phyloP scores from a whole-genome alignment of 108 stramenopile genomes.

The Stephanodiscus minutulus region DNA sequence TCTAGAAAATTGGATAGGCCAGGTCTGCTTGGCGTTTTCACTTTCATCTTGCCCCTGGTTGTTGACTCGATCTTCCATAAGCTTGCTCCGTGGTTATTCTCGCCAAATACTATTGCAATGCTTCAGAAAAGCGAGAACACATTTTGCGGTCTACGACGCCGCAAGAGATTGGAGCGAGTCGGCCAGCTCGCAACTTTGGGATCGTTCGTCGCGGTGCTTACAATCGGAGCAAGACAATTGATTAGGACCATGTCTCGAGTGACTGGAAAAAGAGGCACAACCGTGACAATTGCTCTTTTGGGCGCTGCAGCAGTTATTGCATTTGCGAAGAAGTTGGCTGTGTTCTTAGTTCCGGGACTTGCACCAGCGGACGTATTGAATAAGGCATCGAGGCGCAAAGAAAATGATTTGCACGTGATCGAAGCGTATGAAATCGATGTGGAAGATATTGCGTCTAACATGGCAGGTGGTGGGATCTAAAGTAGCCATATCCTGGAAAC shows the following conservation, averaged over 20 bases:
- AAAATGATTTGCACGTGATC: not conserved
- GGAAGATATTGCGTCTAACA: not conserved
- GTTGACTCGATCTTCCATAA: slow-evolving; percentile 83
- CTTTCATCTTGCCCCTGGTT: slow-evolving; percentile 87
- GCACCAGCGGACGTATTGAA: slow-evolving; percentile 63
- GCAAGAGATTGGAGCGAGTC: slow-evolving; percentile 68
- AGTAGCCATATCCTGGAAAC: no score
- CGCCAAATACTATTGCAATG: slow-evolving; percentile 83
- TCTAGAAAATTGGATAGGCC: slow-evolving; percentile 83
- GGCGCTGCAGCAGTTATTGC: slow-evolving; percentile 13
- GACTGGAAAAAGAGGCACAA: slow-evolving; percentile 38
- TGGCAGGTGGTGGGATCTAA: not conserved
- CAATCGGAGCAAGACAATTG: slow-evolving; percentile 7
- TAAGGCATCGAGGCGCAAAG: slow-evolving; percentile 22
- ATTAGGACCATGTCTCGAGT: slow-evolving; percentile 37
- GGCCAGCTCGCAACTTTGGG: slow-evolving; percentile 54
- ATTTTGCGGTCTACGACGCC: slow-evolving; percentile 50
- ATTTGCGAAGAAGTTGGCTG: slow-evolving; percentile 40
- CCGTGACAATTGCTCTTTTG: slow-evolving; percentile 33
- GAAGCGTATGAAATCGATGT: not conserved
- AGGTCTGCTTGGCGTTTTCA: slow-evolving; percentile 73
- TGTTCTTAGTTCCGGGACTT: slow-evolving; percentile 47
- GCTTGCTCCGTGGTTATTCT: slow-evolving; percentile 72
- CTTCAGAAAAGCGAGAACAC: slow-evolving; percentile 75
- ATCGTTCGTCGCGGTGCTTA: slow-evolving; percentile 7